Percentiles rank a stretch among this genome's conserved stretches.
These are phyloP conservation scores for Fusarium coicis DNA, from an alignment of 2,329 filamentous ascomycete species.

Conservation along the genomic window DNA sequence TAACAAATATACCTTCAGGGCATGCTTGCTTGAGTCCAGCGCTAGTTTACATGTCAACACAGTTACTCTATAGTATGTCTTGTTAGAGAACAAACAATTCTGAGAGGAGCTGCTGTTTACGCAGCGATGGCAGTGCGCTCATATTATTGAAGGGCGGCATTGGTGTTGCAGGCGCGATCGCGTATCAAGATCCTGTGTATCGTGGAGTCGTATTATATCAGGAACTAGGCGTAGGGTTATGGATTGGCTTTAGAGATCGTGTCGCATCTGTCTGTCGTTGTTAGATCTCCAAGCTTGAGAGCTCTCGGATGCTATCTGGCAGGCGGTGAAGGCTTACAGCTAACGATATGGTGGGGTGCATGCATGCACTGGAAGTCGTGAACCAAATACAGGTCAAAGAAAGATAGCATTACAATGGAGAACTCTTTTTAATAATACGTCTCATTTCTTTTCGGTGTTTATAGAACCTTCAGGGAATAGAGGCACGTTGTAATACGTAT, in stretches of 20 bases:
- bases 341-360: neutral
- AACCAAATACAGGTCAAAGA: neutral
- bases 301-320: neutral
- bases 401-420: no score
- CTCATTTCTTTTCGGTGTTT: no score
- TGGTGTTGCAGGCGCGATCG: neutral
- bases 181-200: neutral
- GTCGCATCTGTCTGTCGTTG: neutral
- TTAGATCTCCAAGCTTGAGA: neutral
- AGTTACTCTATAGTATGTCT: neutral
- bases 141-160: conserved; percentile 60
- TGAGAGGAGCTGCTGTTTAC: conserved; percentile 79
- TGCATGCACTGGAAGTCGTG: neutral
- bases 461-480: no score
- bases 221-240: neutral
- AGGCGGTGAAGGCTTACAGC: conserved; percentile 17
- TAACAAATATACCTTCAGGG: conserved; percentile 88
- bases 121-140: conserved; percentile 64
- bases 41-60: conserved; percentile 58
- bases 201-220: neutral
- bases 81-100: conserved; percentile 74
- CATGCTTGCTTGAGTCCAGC: conserved; percentile 83
- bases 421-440: no score
- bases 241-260: neutral
- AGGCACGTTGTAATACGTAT: neutral